A percentile compares a stretch with the other conserved stretches of the same genome.
Conservation (phyloP, 371 early-diverging fungal species). For the Rhizopus sp. region DNA sequence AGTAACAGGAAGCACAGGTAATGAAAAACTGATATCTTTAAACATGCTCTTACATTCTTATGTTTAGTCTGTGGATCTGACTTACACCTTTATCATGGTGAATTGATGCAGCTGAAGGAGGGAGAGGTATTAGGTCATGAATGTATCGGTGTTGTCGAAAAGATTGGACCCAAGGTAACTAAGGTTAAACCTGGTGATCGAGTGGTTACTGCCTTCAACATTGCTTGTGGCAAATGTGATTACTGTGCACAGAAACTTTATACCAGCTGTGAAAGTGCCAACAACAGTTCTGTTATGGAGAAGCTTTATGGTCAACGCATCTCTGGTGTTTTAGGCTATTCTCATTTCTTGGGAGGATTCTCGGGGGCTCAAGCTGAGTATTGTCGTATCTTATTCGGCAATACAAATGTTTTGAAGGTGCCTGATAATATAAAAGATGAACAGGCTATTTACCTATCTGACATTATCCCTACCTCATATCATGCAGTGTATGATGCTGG, state of each 20-base stretch:
- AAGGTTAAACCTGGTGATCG: conserved; percentile 50
- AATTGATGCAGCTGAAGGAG: conserved; percentile 51
- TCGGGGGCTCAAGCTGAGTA: conserved; percentile 64
- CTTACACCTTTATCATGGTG: conserved; percentile 59
- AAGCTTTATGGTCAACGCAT: conserved; percentile 57
- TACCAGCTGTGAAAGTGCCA: conserved; percentile 58
- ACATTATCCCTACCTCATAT: conserved; percentile 60
- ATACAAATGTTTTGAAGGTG: conserved; percentile 58
- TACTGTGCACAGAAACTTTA: conserved; percentile 48
- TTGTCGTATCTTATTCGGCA: conserved; percentile 59
- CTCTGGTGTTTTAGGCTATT: conserved; percentile 59
- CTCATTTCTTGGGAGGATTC: conserved; percentile 39
- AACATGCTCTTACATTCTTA: neutral
- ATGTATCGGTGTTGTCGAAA: conserved; percentile 46
- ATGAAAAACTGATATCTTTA: neutral
- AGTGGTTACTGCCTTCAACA: conserved; percentile 47
- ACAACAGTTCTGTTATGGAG: conserved; percentile 55
- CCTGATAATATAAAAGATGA: conserved; percentile 54
- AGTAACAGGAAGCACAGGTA: conserved; percentile 48
- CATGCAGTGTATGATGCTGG: conserved; percentile 52
- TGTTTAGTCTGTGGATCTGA: conserved; percentile 62
- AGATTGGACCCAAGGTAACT: conserved; percentile 44
- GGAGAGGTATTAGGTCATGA: conserved; percentile 50
- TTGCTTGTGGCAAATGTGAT: conserved; percentile 63
- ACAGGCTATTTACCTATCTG: conserved; percentile 57